Base-by-base conservation (phyloP, 495 filamentous ascomycete genomes). In the Podospora conica region DNA sequence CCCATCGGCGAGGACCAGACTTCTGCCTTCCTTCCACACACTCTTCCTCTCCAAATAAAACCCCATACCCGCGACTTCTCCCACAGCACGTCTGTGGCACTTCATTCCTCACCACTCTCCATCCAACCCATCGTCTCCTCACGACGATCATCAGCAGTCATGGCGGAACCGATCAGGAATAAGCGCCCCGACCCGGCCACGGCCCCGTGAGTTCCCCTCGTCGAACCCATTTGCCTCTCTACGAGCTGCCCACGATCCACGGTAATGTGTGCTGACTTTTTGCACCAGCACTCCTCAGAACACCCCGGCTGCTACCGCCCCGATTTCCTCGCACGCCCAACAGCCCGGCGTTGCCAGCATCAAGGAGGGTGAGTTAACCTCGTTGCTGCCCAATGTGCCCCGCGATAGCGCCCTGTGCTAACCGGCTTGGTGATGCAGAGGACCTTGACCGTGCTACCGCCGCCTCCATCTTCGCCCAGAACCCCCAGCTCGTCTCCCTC, bases 311-410 rank as follows among this genome's bases (percentile, higher is more conserved):
- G 92, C 86, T 76, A 92, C 92, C 82, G 96, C 96, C 68, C 96
- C 96, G 55, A 99, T 99, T 78, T 96, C 92, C 20, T 98, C 96
- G 62, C 94, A 96, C 80, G 95, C 95, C 68, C 92, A 96, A 81
- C 91, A 96, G 80, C 96, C 96, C 65, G 90, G 90, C 60, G 88
- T 99, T 69, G 83, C 91, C 67, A 98, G 92, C 79, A 97, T 99
- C 82, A 91, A 93, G 80, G 96, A 99, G 88, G 95, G 95, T 97
- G 78, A 73, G 84, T 83, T 21, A 58, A 55, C 12, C 23, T 10
- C 23, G 20, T 74, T 71, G 71, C 65, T 71, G 67, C 73, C 69
- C 69, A 70, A 72, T 66, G 56, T 20, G 33, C 22, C 20, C 20
- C 25, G 15, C 48, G 22, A 53, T 60, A 65, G 33, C 21, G 24